Conservation (phyloP, 129 eudicot genomes). For the Flaveria linearis region DNA sequence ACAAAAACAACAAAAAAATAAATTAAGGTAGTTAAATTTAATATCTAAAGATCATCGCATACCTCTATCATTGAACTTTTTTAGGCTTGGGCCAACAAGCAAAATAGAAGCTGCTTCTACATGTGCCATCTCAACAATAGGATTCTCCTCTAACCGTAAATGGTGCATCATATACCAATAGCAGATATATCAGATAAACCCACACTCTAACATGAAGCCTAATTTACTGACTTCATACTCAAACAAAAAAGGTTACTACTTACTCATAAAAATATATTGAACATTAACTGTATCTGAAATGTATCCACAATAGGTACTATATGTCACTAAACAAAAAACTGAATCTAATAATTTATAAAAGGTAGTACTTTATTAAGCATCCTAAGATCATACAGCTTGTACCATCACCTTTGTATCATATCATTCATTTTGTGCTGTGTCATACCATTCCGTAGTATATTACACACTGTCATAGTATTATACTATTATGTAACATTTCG, state of each 20-base stretch:
- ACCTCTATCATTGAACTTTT: slow-evolving; percentile 95
- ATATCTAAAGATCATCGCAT: slow-evolving; percentile 12
- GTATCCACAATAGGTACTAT: slow-evolving; percentile 2
- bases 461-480: too few species aligned
- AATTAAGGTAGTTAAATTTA: slow-evolving; percentile 15
- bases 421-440: slow-evolving; percentile 6
- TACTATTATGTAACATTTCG: too few species aligned
- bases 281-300: slow-evolving; percentile 1
- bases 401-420: slow-evolving; percentile 22
- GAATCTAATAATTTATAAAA: not conserved
- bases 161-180: too few species aligned
- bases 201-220: too few species aligned
- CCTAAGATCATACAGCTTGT: not conserved
- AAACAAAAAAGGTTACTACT: too few species aligned
- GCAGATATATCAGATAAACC: too few species aligned
- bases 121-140: slow-evolving; percentile 93
- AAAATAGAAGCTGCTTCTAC: slow-evolving; percentile 93
- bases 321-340: not conserved
- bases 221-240: too few species aligned
- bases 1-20: not conserved
- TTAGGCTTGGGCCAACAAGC: slow-evolving; percentile 90
- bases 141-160: too few species aligned
- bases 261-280: too few species aligned
- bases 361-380: slow-evolving; percentile 1
- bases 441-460: too few species aligned